Percentiles rank a stretch among this genome's conserved stretches.
Evolutionary conservation across 306 rosid genomes (phyloP).

Genomic region (Quercus dentata): DNA sequence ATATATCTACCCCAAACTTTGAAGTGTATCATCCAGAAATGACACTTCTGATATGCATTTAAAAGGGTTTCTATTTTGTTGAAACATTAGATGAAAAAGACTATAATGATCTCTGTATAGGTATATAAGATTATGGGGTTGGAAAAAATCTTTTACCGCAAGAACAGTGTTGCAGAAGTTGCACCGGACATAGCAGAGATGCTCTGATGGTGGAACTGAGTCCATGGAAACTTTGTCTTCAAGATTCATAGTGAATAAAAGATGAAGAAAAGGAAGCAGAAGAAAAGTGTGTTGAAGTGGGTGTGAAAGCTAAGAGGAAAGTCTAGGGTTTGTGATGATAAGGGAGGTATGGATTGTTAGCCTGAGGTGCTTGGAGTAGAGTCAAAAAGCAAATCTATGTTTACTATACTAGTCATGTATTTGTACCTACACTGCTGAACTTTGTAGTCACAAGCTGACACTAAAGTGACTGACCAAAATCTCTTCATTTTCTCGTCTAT

Average conservation of each 20-base stretch:
- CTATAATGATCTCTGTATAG: neutral
- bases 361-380: constrained; percentile 14
- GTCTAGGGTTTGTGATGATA: constrained; percentile 36
- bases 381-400: constrained; percentile 44
- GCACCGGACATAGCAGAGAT: constrained; percentile 95
- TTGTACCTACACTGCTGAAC: constrained; percentile 22
- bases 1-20: neutral
- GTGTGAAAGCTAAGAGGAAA: constrained; percentile 5
- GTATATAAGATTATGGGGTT: neutral
- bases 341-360: neutral
- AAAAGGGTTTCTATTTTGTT: neutral
- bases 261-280: constrained; percentile 9
- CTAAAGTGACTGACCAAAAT: constrained; percentile 14
- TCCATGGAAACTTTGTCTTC: constrained; percentile 77
- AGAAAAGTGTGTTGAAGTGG: neutral
- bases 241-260: constrained; percentile 44
- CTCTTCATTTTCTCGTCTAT: constrained; percentile 6
- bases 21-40: neutral
- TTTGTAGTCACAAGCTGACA: constrained; percentile 44
- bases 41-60: neutral
- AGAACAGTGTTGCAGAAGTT: constrained; percentile 96
- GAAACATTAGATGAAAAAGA: neutral
- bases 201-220: constrained; percentile 67
- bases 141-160: constrained; percentile 46
- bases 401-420: constrained; percentile 32